Evolutionary conservation across 2,329 filamentous ascomycete species (phyloP), one percentile per base, ranked within the genome.

Genomic region (Colletotrichum godetiae): DNA sequence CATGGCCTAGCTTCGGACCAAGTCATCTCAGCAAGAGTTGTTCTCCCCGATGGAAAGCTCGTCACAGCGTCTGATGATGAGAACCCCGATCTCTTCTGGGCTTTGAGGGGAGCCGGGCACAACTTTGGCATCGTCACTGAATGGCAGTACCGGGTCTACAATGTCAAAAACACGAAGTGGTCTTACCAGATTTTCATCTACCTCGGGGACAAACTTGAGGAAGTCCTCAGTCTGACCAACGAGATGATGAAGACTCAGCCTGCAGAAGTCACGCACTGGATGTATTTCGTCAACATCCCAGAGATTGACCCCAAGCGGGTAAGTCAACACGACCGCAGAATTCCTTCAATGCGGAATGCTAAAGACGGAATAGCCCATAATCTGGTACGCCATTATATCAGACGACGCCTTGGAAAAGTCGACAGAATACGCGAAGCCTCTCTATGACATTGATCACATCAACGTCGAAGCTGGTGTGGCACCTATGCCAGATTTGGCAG

Each of bases 111-210:
- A n/a, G 87, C 87, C 2, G 87, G 86, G 2, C 85, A 84, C 19
- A 88, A 88, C 74, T 84, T 88, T 74, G 86, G 87, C 55, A 84
- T 89, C 62, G 82, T 88, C 37, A 78, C 87, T 76, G 84, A 81
- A 73, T 77, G 85, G 31, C 82, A 78, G 72, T 55, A 76, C 19
- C 82, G 83, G 75, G 78, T 79, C 29, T 80, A 69, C 37, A 72
- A 65, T n/a, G 29, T 78, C 33, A 62, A 76, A 75, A 63, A 76
- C 52, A 10, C 76, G 75, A 22, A 79, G 76, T 79, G 74, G 76
- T 33, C 56, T n/a, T 71, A 56, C 5, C 24, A 67, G n/a, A 67
- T 78, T 66, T 10, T 80, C 6, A 74, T 76, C 57, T 80, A 79
- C 62, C 66, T 75, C n/a, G 67, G 75, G 22, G 74, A 74, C 57